Base-by-base conservation (phyloP, 345 rosid species). In the Dipteronia dyeriana region DNA sequence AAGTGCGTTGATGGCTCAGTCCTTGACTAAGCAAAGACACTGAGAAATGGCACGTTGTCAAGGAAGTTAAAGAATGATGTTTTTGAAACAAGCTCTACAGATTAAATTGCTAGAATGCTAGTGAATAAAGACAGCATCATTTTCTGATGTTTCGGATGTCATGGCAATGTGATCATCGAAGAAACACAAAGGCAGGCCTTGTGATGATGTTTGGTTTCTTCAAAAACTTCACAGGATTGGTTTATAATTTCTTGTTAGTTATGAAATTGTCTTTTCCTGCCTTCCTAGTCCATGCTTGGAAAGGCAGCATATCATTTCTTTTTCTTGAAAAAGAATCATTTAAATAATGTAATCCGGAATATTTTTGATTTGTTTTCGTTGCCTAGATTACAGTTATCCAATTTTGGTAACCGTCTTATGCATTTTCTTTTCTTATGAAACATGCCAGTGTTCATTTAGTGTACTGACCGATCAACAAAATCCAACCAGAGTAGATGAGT, bases 1-100 rank as follows among this genome's bases (percentile, higher is more conserved):
- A 43, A 66, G 77, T 39, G 51, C 47, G 72, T 29, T 13, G 72
- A 20, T 41, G 39, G 68, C 14, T 23, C 12, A 23, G 25, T 45
- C 71, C 70, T 54, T 14, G 62, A 69, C 26, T 22, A 25, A 26
- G 63, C 29, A 60, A 66, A 11, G 11, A 56, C 8, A 71, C 75
- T 20, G 69, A 71, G 72, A 54, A 65, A 45, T 63, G 23, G 65
- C 75, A 23, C 7, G 70, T 43, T 29, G 77, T 49, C 20, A 76
- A 14, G 23, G 70, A 66, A 19, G 73, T 11, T 12, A 84, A 1
- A 26, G n/a, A 66, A 17, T 9, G 67, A 17, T 5, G 38, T 17
- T 25, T 47, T 31, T 22, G 14, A 51, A 51, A 16, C 34, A 43
- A 26, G 59, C 60, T 68, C 9, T 23, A 20, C 34, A 23, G 47